Percentiles rank a stretch among this genome's conserved stretches.
Evolutionary conservation across 352 stramenopile species (phyloP).

Genomic region (Phytophthora aleatoria): DNA sequence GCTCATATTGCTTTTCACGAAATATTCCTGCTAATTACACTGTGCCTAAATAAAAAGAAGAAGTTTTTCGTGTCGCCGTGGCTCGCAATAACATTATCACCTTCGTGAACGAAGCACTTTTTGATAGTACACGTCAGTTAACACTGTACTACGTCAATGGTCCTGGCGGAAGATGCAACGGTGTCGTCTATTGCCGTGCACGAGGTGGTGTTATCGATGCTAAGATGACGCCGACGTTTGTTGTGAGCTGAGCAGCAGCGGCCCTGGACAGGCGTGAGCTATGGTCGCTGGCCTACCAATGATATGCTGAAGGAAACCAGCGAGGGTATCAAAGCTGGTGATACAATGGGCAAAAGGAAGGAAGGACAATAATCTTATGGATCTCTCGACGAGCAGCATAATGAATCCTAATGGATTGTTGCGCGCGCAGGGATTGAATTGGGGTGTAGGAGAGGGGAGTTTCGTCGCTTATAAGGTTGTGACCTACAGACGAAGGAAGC

Average conservation of each 20-base stretch:
- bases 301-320: slow-evolving; percentile 72
- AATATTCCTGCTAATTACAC: slow-evolving; percentile 83
- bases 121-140: slow-evolving; percentile 75
- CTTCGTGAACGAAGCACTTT: slow-evolving; percentile 76
- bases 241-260: slow-evolving; percentile 75
- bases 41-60: slow-evolving; percentile 70
- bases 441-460: too few species aligned
- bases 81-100: slow-evolving; percentile 63
- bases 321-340: slow-evolving; percentile 59
- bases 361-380: slow-evolving; percentile 44
- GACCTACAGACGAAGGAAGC: too few species aligned
- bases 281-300: slow-evolving; percentile 65
- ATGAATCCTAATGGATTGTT: too few species aligned
- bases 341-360: slow-evolving; percentile 80
- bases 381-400: slow-evolving; percentile 38
- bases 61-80: slow-evolving; percentile 69
- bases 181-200: slow-evolving; percentile 81
- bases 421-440: too few species aligned
- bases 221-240: slow-evolving; percentile 84
- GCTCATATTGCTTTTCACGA: slow-evolving; percentile 91
- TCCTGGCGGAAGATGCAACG: slow-evolving; percentile 60
- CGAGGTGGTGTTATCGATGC: slow-evolving; percentile 72
- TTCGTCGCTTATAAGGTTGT: too few species aligned
- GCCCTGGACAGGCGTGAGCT: slow-evolving; percentile 69
- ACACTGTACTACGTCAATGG: slow-evolving; percentile 84